Evolutionary conservation across 1,139 yeast species (phyloP).

Genomic region (Protomyces pachydermus): DNA sequence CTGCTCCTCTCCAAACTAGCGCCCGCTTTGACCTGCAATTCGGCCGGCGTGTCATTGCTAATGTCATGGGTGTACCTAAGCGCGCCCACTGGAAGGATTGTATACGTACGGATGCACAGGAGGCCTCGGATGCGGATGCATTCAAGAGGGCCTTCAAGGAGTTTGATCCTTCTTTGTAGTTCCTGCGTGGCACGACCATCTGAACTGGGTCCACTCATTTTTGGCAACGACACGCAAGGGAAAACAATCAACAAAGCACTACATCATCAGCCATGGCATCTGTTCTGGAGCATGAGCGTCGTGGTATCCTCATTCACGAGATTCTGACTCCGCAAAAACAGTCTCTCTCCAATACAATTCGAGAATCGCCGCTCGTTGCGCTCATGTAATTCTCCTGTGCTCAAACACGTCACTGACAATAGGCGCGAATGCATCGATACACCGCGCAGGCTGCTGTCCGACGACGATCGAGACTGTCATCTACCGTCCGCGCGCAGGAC

Average conservation of each 20-base stretch:
- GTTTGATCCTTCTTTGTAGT: slow-evolving; percentile 41
- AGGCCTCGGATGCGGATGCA: slow-evolving; percentile 55
- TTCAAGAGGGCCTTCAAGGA: slow-evolving; percentile 51
- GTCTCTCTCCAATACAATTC: too few relatives aligned
- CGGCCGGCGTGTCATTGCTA: slow-evolving; percentile 70
- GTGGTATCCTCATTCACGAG: too few relatives aligned
- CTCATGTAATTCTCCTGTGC: background rate
- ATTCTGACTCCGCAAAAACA: too few relatives aligned
- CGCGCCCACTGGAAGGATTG: slow-evolving; percentile 72
- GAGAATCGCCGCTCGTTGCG: too few relatives aligned
- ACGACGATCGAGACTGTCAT: background rate
- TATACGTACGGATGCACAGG: slow-evolving; percentile 54
- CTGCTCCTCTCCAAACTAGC: slow-evolving; percentile 34
- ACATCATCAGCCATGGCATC: too few relatives aligned
- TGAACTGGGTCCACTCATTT: background rate
- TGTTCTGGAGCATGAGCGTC: too few relatives aligned
- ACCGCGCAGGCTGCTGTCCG: background rate
- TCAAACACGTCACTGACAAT: background rate
- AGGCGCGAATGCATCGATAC: background rate
- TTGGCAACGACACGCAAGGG: background rate
- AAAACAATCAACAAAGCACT: background rate
- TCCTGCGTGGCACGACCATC: background rate
- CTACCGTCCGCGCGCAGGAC: background rate
- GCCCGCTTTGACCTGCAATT: slow-evolving; percentile 60
- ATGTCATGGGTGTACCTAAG: slow-evolving; percentile 53